Base-by-base conservation (phyloP, 2,329 filamentous ascomycete species). In the Pestalotiopsis fici region DNA sequence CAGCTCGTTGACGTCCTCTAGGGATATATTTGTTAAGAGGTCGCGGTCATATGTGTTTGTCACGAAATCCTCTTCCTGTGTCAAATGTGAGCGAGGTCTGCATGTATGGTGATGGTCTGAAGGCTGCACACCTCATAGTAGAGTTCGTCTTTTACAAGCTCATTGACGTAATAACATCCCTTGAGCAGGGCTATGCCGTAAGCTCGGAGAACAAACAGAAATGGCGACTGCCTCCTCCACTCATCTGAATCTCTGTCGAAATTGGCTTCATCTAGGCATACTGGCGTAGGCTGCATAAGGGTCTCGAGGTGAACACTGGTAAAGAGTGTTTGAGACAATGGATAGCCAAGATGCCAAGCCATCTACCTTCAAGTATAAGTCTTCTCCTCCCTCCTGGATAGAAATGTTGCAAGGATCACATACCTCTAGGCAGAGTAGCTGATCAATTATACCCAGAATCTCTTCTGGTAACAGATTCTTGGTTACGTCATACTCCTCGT, bases 261-360 rank as follows among this genome's bases (percentile, higher is more conserved):
- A 25, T 27, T 39, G 12, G 91, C 91, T 43, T 93, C 86, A 3
- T 90, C 82, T 28, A 97, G 81, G 4, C 79, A 86, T 43, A 81
- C 82, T 4, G 93, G 91, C 35, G 87, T 85, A 0, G 93, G 91
- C 81, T 90, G 92, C 68, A 97, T 82, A 18, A 99, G 84, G 61
- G 89, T 90, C 74, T 98, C 95, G 66, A 98, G 88, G 78, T 99
- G 96, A 39, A 97, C 85, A 64, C 94, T 97, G 4, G 95, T 98
- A 77, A 98, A 94, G 1, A 99, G 83, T 0, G 96, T 98, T 78
- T 98, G 96, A 1, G 95, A 97, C 9, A 99, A 87, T 1, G 96
- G 94, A 75, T 97, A 95, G n/a, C 97, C 96, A 73, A 93, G 89
- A 77, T 98, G 94, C 95, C 97, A 99, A 69, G 94, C 93, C 88